phyloP scores from a whole-genome alignment of 495 filamentous ascomycete species.

The Daldinia caldariorum region DNA sequence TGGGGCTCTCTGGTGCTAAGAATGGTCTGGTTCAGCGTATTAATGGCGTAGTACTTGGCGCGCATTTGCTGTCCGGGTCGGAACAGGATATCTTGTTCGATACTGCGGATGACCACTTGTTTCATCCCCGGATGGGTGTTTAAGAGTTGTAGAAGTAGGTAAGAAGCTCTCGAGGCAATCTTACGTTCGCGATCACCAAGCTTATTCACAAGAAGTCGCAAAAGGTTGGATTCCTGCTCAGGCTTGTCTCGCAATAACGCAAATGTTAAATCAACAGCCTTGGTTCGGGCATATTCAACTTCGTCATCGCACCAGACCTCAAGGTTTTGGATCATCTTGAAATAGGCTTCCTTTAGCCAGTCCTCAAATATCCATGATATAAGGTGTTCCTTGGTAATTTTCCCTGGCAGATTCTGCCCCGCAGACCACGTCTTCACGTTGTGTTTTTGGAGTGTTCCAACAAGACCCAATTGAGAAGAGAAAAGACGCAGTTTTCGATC shows the following conservation, averaged over 20 bases:
- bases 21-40: slow-evolving; percentile 96
- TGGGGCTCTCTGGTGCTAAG: slow-evolving; percentile 82
- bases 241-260: slow-evolving; percentile 94
- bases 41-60: slow-evolving; percentile 94
- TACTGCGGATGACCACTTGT: slow-evolving; percentile 77
- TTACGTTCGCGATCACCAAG: slow-evolving; percentile 94
- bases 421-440: slow-evolving; percentile 68
- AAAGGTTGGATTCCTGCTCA: slow-evolving; percentile 94
- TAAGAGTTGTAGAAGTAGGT: slow-evolving; percentile 88
- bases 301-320: slow-evolving; percentile 94
- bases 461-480: slow-evolving; percentile 78
- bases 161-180: slow-evolving; percentile 90
- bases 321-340: slow-evolving; percentile 87
- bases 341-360: slow-evolving; percentile 90
- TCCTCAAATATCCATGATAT: slow-evolving; percentile 94
- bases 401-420: slow-evolving; percentile 72
- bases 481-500: slow-evolving; percentile 84
- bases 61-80: slow-evolving; percentile 85
- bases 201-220: slow-evolving; percentile 93
- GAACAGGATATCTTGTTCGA: slow-evolving; percentile 88
- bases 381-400: slow-evolving; percentile 76
- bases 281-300: slow-evolving; percentile 86
- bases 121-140: slow-evolving; percentile 94
- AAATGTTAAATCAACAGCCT: slow-evolving; percentile 86
- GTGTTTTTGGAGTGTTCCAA: slow-evolving; percentile 70